These are phyloP conservation scores for Moesziomyces parantarcticus DNA, from an alignment of 1,284 basidiomycete genomes.

Conservation along the genomic window DNA sequence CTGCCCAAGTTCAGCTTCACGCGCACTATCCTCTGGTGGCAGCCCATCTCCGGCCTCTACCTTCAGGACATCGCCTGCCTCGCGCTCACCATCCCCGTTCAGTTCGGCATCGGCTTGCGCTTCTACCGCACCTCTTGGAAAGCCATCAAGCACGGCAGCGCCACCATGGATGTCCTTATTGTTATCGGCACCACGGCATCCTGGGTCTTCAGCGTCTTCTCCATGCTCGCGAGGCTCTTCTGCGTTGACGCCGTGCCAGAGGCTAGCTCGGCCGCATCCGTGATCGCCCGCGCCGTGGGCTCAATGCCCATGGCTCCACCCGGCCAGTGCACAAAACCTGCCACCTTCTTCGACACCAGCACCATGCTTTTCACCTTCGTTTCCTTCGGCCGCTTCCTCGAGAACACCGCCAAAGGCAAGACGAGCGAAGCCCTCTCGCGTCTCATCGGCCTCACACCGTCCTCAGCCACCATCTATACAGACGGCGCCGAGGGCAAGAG, in stretches of 20 bases:
- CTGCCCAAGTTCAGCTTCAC: conserved; percentile 73
- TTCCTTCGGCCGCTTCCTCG: conserved; percentile 91
- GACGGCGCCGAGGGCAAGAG: conserved; percentile 72
- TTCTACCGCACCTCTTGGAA: conserved; percentile 93
- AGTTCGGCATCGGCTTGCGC: conserved; percentile 87
- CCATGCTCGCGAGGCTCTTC: conserved; percentile 71
- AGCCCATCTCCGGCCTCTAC: conserved; percentile 72
- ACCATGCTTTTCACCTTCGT: conserved; percentile 99
- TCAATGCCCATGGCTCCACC: conserved; percentile 19
- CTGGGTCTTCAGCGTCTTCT: conserved; percentile 85
- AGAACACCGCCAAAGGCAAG: conserved; percentile 96
- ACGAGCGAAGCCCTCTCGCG: conserved; percentile 96
- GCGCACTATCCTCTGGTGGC: conserved; percentile 59
- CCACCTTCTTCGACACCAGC: conserved; percentile 97
- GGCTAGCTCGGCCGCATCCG: conserved; percentile 1
- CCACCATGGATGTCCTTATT: conserved; percentile 92
- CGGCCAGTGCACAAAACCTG: conserved; percentile 77
- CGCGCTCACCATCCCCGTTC: conserved; percentile 87
- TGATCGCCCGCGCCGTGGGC: conserved; percentile 19
- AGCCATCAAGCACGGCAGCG: conserved; percentile 84
- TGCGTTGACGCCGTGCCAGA: conserved; percentile 26
- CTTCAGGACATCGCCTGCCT: conserved; percentile 85
- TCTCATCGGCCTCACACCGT: conserved; percentile 91
- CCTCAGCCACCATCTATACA: conserved; percentile 94
- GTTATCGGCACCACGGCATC: conserved; percentile 94